Conservation (phyloP, 371 early-diverging fungal genomes). For the Pancytospora philotis region DNA sequence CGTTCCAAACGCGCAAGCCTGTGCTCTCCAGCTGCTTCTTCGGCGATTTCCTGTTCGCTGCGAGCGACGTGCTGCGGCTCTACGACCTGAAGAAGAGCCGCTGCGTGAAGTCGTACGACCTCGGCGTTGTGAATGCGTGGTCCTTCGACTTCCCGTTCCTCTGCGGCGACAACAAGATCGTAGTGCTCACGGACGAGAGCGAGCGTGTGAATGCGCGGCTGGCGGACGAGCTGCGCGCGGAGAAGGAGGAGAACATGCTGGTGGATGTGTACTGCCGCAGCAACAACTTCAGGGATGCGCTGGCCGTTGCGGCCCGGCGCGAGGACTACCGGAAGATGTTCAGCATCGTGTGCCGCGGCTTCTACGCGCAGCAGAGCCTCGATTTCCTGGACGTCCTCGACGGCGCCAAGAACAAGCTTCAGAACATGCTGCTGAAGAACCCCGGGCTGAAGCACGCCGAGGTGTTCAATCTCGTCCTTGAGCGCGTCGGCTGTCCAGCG, state of each 20-base stretch:
- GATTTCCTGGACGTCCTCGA: background rate
- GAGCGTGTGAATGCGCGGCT: background rate
- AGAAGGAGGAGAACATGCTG: conserved; percentile 7
- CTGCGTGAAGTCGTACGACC: conserved; percentile 11
- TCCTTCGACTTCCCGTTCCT: conserved; percentile 4
- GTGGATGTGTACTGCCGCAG: conserved; percentile 1
- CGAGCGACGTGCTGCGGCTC: conserved; percentile 9
- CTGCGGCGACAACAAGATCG: conserved; percentile 20
- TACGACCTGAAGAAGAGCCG: conserved; percentile 13
- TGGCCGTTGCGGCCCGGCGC: background rate
- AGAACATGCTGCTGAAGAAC: conserved; percentile 3
- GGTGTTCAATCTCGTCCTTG: conserved; percentile 5
- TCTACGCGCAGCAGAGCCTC: background rate
- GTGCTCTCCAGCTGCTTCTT: background rate
- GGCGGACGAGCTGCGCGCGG: background rate
- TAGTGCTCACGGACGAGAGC: conserved; percentile 1
- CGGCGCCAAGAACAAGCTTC: background rate
- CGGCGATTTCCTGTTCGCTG: background rate
- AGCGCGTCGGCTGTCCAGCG: background rate
- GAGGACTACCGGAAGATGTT: conserved; percentile 9
- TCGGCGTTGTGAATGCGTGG: conserved; percentile 2
- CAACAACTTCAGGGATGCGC: background rate
- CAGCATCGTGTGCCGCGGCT: background rate
- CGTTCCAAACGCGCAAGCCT: background rate
- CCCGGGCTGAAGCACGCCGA: background rate